A percentile compares a stretch with the other conserved stretches of the same genome.
Conservation (phyloP, 306 rosid species). For the Castanospermum australe region DNA sequence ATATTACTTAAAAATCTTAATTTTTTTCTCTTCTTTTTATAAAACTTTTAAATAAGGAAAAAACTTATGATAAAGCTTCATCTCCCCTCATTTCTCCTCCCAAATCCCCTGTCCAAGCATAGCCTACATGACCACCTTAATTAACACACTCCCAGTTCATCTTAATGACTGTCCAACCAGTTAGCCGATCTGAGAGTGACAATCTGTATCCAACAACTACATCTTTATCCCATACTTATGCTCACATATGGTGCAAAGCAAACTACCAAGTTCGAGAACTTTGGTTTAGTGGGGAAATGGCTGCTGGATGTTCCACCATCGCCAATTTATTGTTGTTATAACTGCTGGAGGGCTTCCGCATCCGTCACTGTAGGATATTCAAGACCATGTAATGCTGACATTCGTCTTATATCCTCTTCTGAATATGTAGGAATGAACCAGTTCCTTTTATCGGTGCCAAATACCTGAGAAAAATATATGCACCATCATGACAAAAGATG, state of each 20-base stretch:
- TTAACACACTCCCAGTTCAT: background rate
- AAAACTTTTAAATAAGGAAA: too few relatives aligned
- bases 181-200: background rate
- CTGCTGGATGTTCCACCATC: background rate
- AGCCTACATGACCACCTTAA: background rate
- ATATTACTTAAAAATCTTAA: too few relatives aligned
- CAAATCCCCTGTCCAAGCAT: too few relatives aligned
- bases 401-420: constrained; percentile 56
- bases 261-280: background rate
- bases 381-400: constrained; percentile 60
- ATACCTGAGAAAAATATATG: constrained; percentile 46
- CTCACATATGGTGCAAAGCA: background rate
- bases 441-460: constrained; percentile 59
- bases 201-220: background rate
- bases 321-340: constrained; percentile 19
- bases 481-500: background rate
- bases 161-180: background rate
- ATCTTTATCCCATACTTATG: background rate
- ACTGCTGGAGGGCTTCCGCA: constrained; percentile 47
- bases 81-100: too few relatives aligned
- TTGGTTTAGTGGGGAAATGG: background rate
- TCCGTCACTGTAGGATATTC: constrained; percentile 59
- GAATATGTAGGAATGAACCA: constrained; percentile 76
- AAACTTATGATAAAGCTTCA: too few relatives aligned
- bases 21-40: too few relatives aligned